These are phyloP conservation scores for Arthrobotrys iridis DNA, from an alignment of 2,329 filamentous ascomycete genomes.

Conservation along the genomic window DNA sequence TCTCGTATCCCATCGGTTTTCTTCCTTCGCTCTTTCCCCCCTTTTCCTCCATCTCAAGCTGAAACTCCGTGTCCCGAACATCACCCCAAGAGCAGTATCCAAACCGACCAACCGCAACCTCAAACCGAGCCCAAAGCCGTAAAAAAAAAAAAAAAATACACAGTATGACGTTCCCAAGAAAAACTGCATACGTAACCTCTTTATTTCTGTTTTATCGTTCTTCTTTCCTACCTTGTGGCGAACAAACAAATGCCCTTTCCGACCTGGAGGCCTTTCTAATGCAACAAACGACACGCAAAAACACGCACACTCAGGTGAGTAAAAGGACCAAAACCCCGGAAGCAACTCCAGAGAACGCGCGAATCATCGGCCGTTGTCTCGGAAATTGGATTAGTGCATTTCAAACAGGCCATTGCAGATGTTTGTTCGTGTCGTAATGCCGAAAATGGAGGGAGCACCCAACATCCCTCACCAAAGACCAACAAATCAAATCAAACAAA, in stretches of 20 bases:
- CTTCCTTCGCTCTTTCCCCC: not conserved
- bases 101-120: constrained; percentile 12
- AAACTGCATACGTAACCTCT: constrained; percentile 37
- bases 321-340: constrained; percentile 10
- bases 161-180: constrained; percentile 14
- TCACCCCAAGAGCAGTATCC: not conserved
- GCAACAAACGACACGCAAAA: constrained; percentile 10
- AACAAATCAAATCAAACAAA: constrained; percentile 50
- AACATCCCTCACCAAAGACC: constrained; percentile 12
- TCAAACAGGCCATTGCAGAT: constrained; percentile 10
- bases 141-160: not conserved
- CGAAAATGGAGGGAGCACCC: constrained; percentile 35
- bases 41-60: constrained; percentile 15
- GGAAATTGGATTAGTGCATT: constrained; percentile 46
- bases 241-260: not conserved
- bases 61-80: constrained; percentile 28
- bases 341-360: not conserved
- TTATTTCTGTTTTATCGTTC: not conserved
- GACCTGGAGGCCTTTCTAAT: constrained; percentile 42
- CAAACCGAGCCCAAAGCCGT: not conserved
- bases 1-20: constrained; percentile 15
- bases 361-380: constrained; percentile 34
- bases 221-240: not conserved
- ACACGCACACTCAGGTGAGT: not conserved
- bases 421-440: constrained; percentile 54